phyloP scores from a whole-genome alignment of 164 flowering plant species.

The Houttuynia cordata region DNA sequence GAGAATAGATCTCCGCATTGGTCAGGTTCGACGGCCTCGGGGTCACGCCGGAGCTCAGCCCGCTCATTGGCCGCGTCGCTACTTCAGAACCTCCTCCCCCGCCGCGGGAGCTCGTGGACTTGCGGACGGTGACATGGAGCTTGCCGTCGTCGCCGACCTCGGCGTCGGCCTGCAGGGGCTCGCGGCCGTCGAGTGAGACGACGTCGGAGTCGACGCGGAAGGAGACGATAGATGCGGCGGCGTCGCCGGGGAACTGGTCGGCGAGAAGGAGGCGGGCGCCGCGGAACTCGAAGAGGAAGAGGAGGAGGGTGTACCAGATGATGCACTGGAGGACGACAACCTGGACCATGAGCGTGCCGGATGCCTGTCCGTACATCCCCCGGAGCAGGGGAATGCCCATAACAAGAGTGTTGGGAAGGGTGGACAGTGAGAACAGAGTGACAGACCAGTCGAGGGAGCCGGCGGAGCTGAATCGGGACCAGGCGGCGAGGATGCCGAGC shows the following conservation, averaged over 20 bases:
- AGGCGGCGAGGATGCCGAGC: constrained; percentile 35
- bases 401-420: constrained; percentile 84
- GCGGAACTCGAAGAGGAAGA: constrained; percentile 79
- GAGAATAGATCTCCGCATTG: constrained; percentile 84
- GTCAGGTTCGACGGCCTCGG: constrained; percentile 77
- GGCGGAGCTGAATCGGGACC: constrained; percentile 41
- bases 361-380: constrained; percentile 70
- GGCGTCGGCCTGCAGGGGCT: constrained; percentile 70
- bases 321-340: constrained; percentile 80
- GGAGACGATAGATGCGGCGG: constrained; percentile 69
- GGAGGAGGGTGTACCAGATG: constrained; percentile 86
- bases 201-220: constrained; percentile 72
- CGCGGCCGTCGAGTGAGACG: constrained; percentile 66
- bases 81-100: constrained; percentile 37
- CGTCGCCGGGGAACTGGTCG: constrained; percentile 90
- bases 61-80: constrained; percentile 52
- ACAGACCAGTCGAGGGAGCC: constrained; percentile 78
- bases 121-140: constrained; percentile 74
- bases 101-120: constrained; percentile 44
- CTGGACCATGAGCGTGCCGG: constrained; percentile 78
- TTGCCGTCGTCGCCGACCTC: constrained; percentile 83
- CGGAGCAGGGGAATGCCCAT: constrained; percentile 85
- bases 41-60: constrained; percentile 39
- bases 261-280: constrained; percentile 64
- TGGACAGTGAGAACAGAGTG: constrained; percentile 77